Evolutionary conservation across 2,329 filamentous ascomycete species (phyloP).

Genomic region (Diaporthe caulivora): DNA sequence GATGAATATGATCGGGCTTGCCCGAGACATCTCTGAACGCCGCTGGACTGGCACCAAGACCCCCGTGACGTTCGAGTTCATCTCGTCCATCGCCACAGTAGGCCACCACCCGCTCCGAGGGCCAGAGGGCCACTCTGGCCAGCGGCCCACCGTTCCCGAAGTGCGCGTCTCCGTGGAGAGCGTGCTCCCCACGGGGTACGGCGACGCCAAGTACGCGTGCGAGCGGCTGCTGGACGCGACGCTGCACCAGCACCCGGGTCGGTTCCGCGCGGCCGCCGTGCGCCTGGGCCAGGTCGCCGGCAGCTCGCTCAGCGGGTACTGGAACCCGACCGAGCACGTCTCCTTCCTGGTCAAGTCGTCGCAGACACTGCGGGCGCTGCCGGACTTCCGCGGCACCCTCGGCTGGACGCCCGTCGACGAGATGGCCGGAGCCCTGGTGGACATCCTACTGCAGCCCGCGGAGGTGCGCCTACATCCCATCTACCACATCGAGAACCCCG

Average conservation of each 20-base stretch:
- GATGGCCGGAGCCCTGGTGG: conserved; percentile 45
- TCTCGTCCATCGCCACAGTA: conserved; percentile 57
- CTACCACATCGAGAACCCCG: conserved; percentile 38
- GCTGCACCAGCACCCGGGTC: conserved; percentile 53
- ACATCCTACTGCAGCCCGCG: conserved; percentile 41
- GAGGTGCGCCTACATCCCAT: conserved; percentile 23
- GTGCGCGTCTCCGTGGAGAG: conserved; percentile 52
- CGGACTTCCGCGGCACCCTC: conserved; percentile 54
- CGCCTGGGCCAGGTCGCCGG: conserved; percentile 67
- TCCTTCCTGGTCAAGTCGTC: conserved; percentile 62
- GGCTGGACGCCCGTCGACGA: conserved; percentile 61
- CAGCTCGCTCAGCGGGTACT: conserved; percentile 61
- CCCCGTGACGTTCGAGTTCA: conserved; percentile 53
- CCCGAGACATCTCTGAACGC: conserved; percentile 37
- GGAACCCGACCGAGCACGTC: conserved; percentile 67
- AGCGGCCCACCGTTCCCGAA: conserved; percentile 56
- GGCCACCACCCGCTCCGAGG: conserved; percentile 41
- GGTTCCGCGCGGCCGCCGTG: conserved; percentile 57
- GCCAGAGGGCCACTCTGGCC: neutral
- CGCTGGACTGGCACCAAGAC: conserved; percentile 36
- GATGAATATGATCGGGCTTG: conserved; percentile 61
- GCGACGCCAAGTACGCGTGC: conserved; percentile 65
- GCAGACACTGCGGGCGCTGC: conserved; percentile 57
- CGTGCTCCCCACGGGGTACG: conserved; percentile 61
- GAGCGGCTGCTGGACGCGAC: conserved; percentile 64